Conservation (phyloP, 805 yeast genomes). For the Candida boleticola region DNA sequence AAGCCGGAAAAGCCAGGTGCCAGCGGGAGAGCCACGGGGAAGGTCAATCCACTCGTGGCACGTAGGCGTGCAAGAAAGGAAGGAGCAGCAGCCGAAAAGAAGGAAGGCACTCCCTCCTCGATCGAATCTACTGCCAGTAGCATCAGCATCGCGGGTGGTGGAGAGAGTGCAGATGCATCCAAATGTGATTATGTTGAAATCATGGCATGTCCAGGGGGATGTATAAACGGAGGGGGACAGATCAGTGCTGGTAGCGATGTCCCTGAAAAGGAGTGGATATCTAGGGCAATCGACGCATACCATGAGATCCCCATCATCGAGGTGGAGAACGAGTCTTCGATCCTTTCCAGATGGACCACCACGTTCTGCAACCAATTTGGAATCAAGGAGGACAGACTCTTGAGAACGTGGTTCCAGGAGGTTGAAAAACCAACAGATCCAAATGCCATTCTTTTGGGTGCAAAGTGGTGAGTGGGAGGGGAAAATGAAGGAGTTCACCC, state of each 20-base stretch:
- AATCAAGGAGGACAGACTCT: conserved; percentile 34
- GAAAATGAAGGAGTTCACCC: not conserved
- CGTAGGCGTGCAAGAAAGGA: conserved; percentile 42
- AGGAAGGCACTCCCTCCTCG: conserved; percentile 12
- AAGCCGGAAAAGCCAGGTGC: conserved; percentile 32
- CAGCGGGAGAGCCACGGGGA: conserved; percentile 14
- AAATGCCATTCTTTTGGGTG: conserved; percentile 47
- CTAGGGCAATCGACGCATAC: conserved; percentile 33
- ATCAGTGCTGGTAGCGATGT: conserved; percentile 47
- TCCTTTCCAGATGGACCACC: conserved; percentile 28
- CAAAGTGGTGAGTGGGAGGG: conserved; percentile 47
- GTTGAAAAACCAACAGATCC: conserved; percentile 54
- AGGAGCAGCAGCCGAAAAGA: not conserved
- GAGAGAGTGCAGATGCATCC: conserved; percentile 54
- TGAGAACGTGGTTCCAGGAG: conserved; percentile 46
- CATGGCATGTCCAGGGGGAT: conserved; percentile 98
- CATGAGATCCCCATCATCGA: conserved; percentile 25
- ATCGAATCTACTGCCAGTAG: conserved; percentile 3
- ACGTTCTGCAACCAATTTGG: conserved; percentile 28
- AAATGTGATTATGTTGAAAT: conserved; percentile 83
- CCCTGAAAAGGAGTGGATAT: conserved; percentile 45
- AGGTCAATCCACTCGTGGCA: conserved; percentile 39
- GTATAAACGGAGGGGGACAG: conserved; percentile 97
- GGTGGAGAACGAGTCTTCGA: conserved; percentile 5
- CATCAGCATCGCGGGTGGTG: conserved; percentile 5